Evolutionary conservation across 2,329 filamentous ascomycete species (phyloP).

Genomic region (Conoideocrella luteorostrata): DNA sequence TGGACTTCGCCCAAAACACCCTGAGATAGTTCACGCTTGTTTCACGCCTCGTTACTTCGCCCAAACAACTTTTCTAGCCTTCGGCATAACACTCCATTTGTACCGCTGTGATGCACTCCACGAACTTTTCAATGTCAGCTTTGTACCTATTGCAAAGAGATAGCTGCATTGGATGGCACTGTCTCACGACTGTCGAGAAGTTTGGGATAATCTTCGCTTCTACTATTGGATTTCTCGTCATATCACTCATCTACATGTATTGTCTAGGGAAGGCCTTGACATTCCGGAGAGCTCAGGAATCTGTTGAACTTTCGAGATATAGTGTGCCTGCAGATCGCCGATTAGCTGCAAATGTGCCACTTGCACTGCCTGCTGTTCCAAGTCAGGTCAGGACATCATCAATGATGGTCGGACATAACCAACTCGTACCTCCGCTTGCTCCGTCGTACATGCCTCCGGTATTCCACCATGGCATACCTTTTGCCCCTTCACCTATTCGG

Average conservation of each 20-base stretch:
- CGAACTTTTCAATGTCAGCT: too few species aligned
- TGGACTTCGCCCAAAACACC: too few species aligned
- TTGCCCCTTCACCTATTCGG: background rate
- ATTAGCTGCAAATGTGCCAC: background rate
- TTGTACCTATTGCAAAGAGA: background rate
- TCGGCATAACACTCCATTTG: too few species aligned
- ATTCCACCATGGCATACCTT: slow-evolving; percentile 1
- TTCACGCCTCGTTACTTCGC: too few species aligned
- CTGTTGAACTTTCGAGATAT: background rate
- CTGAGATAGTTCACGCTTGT: too few species aligned
- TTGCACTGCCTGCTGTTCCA: background rate
- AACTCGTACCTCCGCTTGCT: background rate
- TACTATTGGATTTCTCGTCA: slow-evolving; percentile 20
- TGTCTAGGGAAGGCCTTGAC: slow-evolving; percentile 22
- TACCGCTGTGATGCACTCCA: too few species aligned
- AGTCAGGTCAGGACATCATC: background rate
- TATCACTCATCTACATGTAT: slow-evolving; percentile 28
- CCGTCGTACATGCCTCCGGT: background rate
- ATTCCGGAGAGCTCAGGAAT: background rate
- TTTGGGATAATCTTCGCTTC: slow-evolving; percentile 34
- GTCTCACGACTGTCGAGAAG: slow-evolving; percentile 29
- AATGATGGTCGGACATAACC: background rate
- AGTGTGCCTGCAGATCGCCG: background rate
- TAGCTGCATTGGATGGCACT: slow-evolving; percentile 30
- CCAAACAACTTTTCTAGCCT: too few species aligned